These are phyloP conservation scores for Colletotrichum brevisporum DNA, from an alignment of 2,329 filamentous ascomycete genomes.

Conservation along the genomic window DNA sequence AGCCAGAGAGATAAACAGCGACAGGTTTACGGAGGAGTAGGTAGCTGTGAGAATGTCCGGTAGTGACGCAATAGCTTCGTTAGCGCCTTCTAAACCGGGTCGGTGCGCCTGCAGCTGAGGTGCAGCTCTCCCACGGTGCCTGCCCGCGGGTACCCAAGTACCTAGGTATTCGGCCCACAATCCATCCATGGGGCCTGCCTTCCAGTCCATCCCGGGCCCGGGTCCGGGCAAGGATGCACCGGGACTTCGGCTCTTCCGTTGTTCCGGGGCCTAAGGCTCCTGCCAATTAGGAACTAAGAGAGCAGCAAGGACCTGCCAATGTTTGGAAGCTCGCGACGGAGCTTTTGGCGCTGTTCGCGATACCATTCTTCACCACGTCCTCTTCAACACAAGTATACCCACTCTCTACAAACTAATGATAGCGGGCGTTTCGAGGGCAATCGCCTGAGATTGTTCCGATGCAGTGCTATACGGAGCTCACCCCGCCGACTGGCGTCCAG, in stretches of 20 bases:
- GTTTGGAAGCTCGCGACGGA: constrained; percentile 27
- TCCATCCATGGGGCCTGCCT: not conserved
- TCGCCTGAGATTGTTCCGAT: constrained; percentile 65
- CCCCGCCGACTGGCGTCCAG: constrained; percentile 93
- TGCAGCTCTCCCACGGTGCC: constrained; percentile 9
- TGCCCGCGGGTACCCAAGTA: not conserved
- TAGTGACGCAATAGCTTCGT: constrained; percentile 26
- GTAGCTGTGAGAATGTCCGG: constrained; percentile 4
- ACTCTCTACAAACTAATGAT: constrained; percentile 31
- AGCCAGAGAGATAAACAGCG: constrained; percentile 20
- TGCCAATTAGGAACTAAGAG: constrained; percentile 28
- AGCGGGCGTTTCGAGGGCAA: constrained; percentile 25
- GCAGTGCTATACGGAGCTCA: constrained; percentile 98
- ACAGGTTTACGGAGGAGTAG: no score
- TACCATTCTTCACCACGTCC: not conserved
- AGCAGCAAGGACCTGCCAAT: constrained; percentile 7
- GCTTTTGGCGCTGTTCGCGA: constrained; percentile 25
- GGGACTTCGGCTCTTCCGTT: constrained; percentile 5
- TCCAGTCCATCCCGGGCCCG: no score
- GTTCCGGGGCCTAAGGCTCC: not conserved
- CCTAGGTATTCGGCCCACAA: no score
- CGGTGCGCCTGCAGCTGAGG: not conserved
- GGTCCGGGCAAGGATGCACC: not conserved
- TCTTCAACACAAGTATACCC: not conserved
- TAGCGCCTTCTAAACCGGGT: constrained; percentile 2